Conservation (phyloP, 129 eudicot genomes). For the Saposhnikovia divaricata region DNA sequence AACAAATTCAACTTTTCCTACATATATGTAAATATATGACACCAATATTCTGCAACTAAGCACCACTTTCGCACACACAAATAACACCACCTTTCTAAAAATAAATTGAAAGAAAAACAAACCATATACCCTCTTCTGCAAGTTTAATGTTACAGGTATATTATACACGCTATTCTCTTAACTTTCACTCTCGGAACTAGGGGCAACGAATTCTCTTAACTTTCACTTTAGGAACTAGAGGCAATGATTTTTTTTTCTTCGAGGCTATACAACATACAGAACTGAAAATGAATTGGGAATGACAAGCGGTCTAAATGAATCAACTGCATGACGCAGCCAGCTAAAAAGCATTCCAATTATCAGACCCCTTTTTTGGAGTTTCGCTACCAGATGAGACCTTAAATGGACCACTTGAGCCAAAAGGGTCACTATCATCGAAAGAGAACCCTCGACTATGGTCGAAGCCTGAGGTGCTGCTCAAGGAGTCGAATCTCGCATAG, state of each 20-base stretch:
- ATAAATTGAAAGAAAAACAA: background rate
- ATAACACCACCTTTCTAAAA: background rate
- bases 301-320: slow-evolving; percentile 13
- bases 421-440: slow-evolving; percentile 80
- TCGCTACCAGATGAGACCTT: slow-evolving; percentile 64
- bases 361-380: slow-evolving; percentile 53
- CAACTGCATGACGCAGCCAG: background rate
- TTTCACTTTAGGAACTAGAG: background rate
- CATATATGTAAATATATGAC: too few species aligned
- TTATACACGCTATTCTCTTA: background rate
- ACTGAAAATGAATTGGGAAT: background rate
- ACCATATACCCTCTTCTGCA: background rate
- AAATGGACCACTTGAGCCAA: slow-evolving; percentile 80
- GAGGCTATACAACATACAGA: slow-evolving; percentile 10
- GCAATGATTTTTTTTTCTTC: background rate
- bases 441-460: slow-evolving; percentile 61
- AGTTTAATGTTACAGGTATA: background rate
- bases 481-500: slow-evolving; percentile 45
- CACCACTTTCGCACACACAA: background rate
- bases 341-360: slow-evolving; percentile 56
- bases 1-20: background rate
- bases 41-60: background rate
- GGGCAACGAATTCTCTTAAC: background rate
- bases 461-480: slow-evolving; percentile 40
- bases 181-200: background rate